phyloP scores from a whole-genome alignment of 768 basidiomycete species.

The Termitomyces sp. region DNA sequence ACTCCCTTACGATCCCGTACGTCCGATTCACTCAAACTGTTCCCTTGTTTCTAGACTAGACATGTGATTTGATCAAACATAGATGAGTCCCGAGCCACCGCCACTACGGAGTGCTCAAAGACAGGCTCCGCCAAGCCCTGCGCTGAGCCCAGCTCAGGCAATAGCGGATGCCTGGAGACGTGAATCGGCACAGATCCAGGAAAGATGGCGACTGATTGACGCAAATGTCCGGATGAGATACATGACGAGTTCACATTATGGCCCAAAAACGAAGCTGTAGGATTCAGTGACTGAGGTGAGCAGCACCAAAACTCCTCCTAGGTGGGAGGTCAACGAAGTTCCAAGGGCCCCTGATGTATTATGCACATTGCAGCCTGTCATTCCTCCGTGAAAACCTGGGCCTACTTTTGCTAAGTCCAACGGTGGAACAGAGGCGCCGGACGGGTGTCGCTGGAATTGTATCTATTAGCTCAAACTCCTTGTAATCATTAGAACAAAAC shows the following conservation, averaged over 20 bases:
- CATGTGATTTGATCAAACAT: constrained; percentile 26
- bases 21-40: constrained; percentile 28
- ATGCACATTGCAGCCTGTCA: background rate
- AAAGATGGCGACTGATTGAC: constrained; percentile 52
- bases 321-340: background rate
- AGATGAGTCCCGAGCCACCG: constrained; percentile 47
- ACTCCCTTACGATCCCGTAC: constrained; percentile 34
- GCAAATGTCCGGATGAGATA: constrained; percentile 54
- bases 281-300: constrained; percentile 14
- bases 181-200: constrained; percentile 58
- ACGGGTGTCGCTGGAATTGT: constrained; percentile 8
- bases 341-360: background rate
- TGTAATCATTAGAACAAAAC: constrained; percentile 15
- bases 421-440: background rate
- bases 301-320: background rate
- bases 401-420: background rate
- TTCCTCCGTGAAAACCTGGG: background rate
- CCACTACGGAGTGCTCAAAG: constrained; percentile 33
- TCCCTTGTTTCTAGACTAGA: constrained; percentile 28
- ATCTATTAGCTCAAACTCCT: constrained; percentile 14
- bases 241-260: constrained; percentile 35
- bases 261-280: constrained; percentile 56
- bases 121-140: constrained; percentile 29
- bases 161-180: constrained; percentile 71
- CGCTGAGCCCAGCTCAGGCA: constrained; percentile 53